Evolutionary conservation across 2,329 filamentous ascomycete species (phyloP).

Genomic region (Fusarium abutilonis): DNA sequence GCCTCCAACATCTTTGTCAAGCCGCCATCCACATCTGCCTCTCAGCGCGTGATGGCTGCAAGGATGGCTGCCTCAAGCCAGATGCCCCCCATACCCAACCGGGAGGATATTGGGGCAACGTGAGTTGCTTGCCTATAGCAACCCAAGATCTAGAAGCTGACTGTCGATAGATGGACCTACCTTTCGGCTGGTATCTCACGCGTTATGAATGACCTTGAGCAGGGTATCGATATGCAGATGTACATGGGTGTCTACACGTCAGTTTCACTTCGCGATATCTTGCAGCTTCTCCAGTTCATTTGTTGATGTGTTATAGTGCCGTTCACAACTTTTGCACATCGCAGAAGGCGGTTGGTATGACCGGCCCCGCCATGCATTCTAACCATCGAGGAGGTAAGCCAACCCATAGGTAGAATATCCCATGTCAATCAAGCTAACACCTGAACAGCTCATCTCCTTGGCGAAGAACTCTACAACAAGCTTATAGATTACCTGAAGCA

Average conservation of each 20-base stretch:
- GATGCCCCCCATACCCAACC: slow-evolving; percentile 68
- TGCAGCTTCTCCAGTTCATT: background rate
- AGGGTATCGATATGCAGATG: slow-evolving; percentile 93
- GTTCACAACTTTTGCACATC: slow-evolving; percentile 99
- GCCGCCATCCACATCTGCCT: slow-evolving; percentile 27
- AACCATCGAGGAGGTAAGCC: slow-evolving; percentile 69
- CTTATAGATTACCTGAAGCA: slow-evolving; percentile 83
- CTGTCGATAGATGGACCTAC: slow-evolving; percentile 78
- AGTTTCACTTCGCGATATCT: slow-evolving; percentile 18
- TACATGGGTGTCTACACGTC: slow-evolving; percentile 98
- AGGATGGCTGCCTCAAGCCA: slow-evolving; percentile 51
- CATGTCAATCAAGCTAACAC: slow-evolving; percentile 25
- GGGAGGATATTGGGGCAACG: slow-evolving; percentile 68
- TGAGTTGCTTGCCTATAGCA: slow-evolving; percentile 43
- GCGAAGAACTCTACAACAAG: slow-evolving; percentile 94
- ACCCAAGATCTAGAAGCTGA: slow-evolving; percentile 35
- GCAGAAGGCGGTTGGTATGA: slow-evolving; percentile 84
- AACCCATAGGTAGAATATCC: background rate
- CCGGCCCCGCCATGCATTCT: slow-evolving; percentile 52
- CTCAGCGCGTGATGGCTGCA: slow-evolving; percentile 47
- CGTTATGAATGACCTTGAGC: slow-evolving; percentile 92
- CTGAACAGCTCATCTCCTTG: slow-evolving; percentile 82
- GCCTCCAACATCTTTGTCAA: slow-evolving; percentile 38
- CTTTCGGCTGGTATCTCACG: slow-evolving; percentile 87
- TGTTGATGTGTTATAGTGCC: slow-evolving; percentile 66